phyloP scores from a whole-genome alignment of 305 asterid species.

The Nicotiana rustica region DNA sequence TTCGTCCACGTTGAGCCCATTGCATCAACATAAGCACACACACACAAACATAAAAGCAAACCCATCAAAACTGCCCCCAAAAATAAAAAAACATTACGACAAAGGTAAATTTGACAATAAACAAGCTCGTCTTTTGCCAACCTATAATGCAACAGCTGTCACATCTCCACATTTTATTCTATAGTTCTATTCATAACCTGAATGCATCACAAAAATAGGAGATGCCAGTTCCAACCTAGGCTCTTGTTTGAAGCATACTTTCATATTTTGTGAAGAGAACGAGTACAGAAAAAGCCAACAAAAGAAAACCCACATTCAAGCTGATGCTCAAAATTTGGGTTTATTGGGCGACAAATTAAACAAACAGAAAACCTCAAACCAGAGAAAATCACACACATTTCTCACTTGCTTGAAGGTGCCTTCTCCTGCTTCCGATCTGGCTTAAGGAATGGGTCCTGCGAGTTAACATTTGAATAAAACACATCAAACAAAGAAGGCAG shows the following conservation, averaged over 20 bases:
- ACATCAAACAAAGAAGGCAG: neutral
- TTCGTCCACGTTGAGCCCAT: neutral
- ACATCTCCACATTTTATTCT: slow-evolving; percentile 23
- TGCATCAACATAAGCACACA: neutral
- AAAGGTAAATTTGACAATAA: neutral
- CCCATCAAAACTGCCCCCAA: neutral
- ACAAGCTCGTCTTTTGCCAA: neutral
- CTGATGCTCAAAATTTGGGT: neutral
- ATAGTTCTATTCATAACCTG: neutral
- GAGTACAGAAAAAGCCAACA: neutral
- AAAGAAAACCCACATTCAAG: slow-evolving; percentile 28
- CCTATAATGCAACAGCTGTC: neutral
- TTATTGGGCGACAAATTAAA: slow-evolving; percentile 12
- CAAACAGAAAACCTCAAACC: slow-evolving; percentile 13
- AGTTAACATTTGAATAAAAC: neutral
- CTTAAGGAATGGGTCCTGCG: slow-evolving; percentile 31
- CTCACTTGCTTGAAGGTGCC: slow-evolving; percentile 30
- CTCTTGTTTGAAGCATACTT: neutral
- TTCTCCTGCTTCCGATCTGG: slow-evolving; percentile 32
- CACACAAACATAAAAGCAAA: neutral
- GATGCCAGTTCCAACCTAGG: neutral
- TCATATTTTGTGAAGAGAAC: neutral
- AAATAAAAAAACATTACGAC: neutral
- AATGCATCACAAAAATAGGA: slow-evolving; percentile 16
- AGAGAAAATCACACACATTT: neutral